Evolutionary conservation across 169 alveolate genomes (phyloP), one percentile per base, ranked within the genome.

Genomic region (Perkinsus marinus): DNA sequence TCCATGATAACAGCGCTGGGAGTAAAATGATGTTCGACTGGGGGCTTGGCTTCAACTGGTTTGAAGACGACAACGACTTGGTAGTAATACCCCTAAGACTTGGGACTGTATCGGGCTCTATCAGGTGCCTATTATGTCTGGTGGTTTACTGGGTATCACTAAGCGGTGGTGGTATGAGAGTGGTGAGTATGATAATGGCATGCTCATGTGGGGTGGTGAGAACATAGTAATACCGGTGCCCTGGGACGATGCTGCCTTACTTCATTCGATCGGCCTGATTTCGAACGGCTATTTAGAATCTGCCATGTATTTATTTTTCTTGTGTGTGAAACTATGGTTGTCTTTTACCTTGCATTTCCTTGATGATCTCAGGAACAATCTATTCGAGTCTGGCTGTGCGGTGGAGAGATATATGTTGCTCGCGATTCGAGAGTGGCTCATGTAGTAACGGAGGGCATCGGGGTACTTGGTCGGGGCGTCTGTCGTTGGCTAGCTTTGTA

Each of bases 101-200:
- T 10, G 10, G 10, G 46, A 10, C 10, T 6, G 46, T 6, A 3
- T 3, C 46, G 46, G 10, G 10, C 46, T 10, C 10, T 41, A 3
- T 41, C 46, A 95, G 79, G 93, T 95, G 0, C 96, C 96, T 9
- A 68, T 95, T 13, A 43, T 93, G 39, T 92, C 96, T 17, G 96
- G 96, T 7, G 96, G 96, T 39, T 92, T 95, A 16, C 39, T 93
- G 39, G 94, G 94, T 68, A 93, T 95, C 36, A 94, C 95, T 37
- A 94, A 94, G 79, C 39, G 92, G 39, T 95, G 96, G 96, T 95
- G 97, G 97, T 93, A 93, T 79, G 95, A 94, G 94, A 93, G 94
- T 34, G 97, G 96, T 0, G 94, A 93, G 92, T 93, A 92, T 43
- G 96, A 95, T 68, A 91, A 93, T 10, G 94, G 94, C 2, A 93